A percentile compares a stretch with the other conserved stretches of the same genome.
phyloP scores from a whole-genome alignment of 2,329 filamentous ascomycete species.

The Cadophora gregata region DNA sequence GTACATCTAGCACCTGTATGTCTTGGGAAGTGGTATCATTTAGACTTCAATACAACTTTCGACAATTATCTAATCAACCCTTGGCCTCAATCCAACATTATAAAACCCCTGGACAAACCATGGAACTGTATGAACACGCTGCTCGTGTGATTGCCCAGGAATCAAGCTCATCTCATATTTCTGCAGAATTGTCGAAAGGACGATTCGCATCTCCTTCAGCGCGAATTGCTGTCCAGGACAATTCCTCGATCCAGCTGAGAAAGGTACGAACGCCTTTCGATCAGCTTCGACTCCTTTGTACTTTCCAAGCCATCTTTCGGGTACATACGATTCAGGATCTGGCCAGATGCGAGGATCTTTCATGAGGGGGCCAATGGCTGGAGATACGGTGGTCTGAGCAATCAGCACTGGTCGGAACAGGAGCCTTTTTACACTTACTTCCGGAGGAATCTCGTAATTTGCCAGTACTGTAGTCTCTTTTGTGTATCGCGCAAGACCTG shows the following conservation, averaged over 20 bases:
- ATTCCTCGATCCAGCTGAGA: slow-evolving; percentile 41
- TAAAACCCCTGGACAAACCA: slow-evolving; percentile 34
- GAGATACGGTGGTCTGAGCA: slow-evolving; percentile 22
- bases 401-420: not conserved
- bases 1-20: too few relatives aligned
- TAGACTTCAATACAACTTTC: not conserved
- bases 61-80: not conserved
- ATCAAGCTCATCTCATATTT: slow-evolving; percentile 34
- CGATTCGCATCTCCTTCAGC: slow-evolving; percentile 38
- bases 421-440: slow-evolving; percentile 4
- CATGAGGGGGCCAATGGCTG: slow-evolving; percentile 20
- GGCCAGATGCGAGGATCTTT: slow-evolving; percentile 31
- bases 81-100: slow-evolving; percentile 30
- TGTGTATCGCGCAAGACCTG: slow-evolving; percentile 28
- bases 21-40: too few relatives aligned
- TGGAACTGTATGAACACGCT: slow-evolving; percentile 33
- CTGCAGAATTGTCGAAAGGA: slow-evolving; percentile 31
- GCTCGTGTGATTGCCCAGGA: slow-evolving; percentile 32
- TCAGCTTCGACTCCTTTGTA: slow-evolving; percentile 30
- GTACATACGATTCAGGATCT: slow-evolving; percentile 30
- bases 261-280: slow-evolving; percentile 37
- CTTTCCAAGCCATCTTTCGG: slow-evolving; percentile 34
- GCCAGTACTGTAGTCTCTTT: slow-evolving; percentile 25
- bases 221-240: slow-evolving; percentile 45
- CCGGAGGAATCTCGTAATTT: slow-evolving; percentile 32